Evolutionary conservation across 805 yeast species (phyloP).

Genomic region (Naumovozyma dairenensis): DNA sequence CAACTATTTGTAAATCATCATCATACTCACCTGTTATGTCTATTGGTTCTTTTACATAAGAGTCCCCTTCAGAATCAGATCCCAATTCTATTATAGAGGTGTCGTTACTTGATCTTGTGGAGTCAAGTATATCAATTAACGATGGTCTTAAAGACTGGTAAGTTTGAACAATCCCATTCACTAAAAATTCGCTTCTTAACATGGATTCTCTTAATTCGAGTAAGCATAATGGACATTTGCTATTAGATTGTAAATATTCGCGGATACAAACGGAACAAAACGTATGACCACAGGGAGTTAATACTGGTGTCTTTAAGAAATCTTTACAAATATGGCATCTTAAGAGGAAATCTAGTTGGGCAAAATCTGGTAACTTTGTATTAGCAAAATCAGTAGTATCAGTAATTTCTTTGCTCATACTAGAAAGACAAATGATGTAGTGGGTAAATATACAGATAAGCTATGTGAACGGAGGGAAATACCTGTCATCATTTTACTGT

Average conservation of each 20-base stretch:
- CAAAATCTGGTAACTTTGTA: constrained; percentile 45
- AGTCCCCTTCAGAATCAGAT: constrained; percentile 20
- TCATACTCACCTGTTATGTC: constrained; percentile 14
- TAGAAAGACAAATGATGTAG: no score
- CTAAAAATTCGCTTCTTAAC: constrained; percentile 51
- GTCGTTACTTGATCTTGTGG: constrained; percentile 2
- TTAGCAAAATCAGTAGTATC: constrained; percentile 67
- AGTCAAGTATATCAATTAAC: constrained; percentile 27
- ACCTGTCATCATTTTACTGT: no score
- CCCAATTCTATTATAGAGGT: constrained; percentile 23
- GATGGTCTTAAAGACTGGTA: constrained; percentile 36
- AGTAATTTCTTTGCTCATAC: constrained; percentile 23
- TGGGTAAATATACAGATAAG: no score
- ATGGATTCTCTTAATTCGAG: constrained; percentile 60
- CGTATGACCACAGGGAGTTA: constrained; percentile 79
- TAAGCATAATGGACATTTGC: constrained; percentile 71
- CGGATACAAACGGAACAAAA: constrained; percentile 85
- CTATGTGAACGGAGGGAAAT: no score
- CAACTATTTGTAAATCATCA: constrained; percentile 26
- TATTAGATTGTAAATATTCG: constrained; percentile 48
- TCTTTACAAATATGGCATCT: constrained; percentile 88
- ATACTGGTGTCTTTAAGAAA: constrained; percentile 64
- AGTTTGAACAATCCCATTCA: constrained; percentile 63
- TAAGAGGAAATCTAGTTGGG: constrained; percentile 57
- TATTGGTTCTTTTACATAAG: constrained; percentile 1